Conservation (phyloP, 2,329 filamentous ascomycete species). For the Dothideomycetes sp. region DNA sequence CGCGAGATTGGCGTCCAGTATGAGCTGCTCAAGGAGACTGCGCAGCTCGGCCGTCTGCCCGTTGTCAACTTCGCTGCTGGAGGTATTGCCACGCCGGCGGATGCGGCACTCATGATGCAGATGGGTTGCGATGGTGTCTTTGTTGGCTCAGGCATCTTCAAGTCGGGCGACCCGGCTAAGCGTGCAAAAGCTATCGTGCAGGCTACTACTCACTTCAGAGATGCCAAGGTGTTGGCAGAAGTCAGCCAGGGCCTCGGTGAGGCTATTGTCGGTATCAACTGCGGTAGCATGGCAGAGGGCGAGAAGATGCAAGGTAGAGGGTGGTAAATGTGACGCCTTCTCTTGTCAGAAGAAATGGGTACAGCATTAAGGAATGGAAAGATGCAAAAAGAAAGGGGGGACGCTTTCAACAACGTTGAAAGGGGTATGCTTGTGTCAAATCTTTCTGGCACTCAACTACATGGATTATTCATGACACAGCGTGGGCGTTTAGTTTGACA, state of each 20-base stretch:
- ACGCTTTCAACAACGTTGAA: no score
- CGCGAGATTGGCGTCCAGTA: constrained; percentile 72
- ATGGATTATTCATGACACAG: no score
- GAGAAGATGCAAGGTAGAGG: constrained; percentile 80
- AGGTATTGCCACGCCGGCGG: constrained; percentile 97
- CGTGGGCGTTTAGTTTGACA: no score
- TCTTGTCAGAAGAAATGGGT: no score
- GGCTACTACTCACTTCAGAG: constrained; percentile 82
- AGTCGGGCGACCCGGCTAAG: constrained; percentile 82
- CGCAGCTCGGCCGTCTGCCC: constrained; percentile 74
- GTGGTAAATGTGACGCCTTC: no score
- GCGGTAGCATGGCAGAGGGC: constrained; percentile 60
- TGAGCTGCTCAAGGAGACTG: constrained; percentile 72
- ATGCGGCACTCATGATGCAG: constrained; percentile 98
- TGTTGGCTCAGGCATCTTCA: constrained; percentile 95
- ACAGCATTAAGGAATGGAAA: no score
- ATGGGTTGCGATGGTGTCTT: constrained; percentile 96
- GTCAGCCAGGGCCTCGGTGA: constrained; percentile 85
- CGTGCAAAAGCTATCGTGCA: constrained; percentile 89
- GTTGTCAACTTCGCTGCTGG: constrained; percentile 98
- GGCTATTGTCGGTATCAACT: constrained; percentile 95
- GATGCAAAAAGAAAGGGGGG: no score
- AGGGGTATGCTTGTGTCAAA: no score
- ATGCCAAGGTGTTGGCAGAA: constrained; percentile 75
- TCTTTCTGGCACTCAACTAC: no score